Percentiles rank a stretch among this genome's conserved stretches.
These are phyloP conservation scores for Cucurbita pepo DNA, from an alignment of 306 rosid genomes.

Conservation along the genomic window DNA sequence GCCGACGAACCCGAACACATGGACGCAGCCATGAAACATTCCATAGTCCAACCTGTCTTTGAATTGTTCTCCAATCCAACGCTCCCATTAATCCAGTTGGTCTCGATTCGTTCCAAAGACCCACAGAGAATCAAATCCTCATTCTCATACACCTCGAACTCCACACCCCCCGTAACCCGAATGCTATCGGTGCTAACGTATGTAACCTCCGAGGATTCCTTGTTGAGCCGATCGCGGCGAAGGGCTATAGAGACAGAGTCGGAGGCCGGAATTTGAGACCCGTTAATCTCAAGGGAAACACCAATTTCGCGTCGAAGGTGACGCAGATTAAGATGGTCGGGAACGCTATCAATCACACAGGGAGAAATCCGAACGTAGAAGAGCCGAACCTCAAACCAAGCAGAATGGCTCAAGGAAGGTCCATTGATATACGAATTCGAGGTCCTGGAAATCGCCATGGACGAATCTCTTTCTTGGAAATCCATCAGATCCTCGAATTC, in stretches of 20 bases:
- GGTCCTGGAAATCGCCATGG: conserved; percentile 22
- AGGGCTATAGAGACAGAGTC: conserved; percentile 31
- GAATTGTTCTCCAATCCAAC: conserved; percentile 23
- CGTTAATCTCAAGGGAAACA: conserved; percentile 47
- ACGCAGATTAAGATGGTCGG: conserved; percentile 42
- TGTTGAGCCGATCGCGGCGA: conserved; percentile 54
- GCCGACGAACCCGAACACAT: conserved; percentile 50
- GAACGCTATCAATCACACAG: conserved; percentile 38
- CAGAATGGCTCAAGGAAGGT: conserved; percentile 26
- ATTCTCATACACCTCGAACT: conserved; percentile 71
- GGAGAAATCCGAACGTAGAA: conserved; percentile 64
- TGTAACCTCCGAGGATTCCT: conserved; percentile 61
- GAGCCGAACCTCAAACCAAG: conserved; percentile 45
- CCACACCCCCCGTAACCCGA: conserved; percentile 44
- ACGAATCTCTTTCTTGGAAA: conserved; percentile 19
- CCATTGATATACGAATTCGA: conserved; percentile 28
- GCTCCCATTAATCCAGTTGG: conserved; percentile 37
- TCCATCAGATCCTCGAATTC: conserved; percentile 28
- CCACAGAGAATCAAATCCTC: conserved; percentile 62
- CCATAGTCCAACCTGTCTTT: conserved; percentile 52
- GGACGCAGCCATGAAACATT: conserved; percentile 48
- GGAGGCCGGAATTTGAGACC: conserved; percentile 28
- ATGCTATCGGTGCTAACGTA: conserved; percentile 79
- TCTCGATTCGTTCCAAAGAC: conserved; percentile 53
- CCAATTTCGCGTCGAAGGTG: conserved; percentile 49